Conservation (phyloP, 2,329 filamentous ascomycete species). For the Colletotrichum tabaci region DNA sequence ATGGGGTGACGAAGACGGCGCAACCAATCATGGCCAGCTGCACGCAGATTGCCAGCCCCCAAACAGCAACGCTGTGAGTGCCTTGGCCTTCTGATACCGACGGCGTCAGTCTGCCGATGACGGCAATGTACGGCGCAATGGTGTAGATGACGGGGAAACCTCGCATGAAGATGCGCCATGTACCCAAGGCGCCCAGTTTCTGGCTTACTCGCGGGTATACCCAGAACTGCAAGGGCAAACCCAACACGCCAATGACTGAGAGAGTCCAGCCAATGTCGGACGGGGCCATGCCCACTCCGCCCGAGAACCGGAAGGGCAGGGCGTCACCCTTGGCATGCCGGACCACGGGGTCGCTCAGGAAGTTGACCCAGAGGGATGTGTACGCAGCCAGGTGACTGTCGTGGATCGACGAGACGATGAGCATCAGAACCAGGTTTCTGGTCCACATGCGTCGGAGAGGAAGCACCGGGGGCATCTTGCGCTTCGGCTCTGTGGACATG, state of each 20-base stretch:
- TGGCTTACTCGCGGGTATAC: neutral
- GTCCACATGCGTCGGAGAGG: constrained; percentile 21
- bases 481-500: neutral
- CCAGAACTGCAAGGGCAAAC: constrained; percentile 15
- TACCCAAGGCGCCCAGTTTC: neutral
- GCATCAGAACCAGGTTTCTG: constrained; percentile 19
- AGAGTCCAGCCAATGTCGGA: constrained; percentile 26
- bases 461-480: neutral
- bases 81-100: neutral
- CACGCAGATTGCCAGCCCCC: neutral
- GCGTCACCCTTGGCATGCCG: constrained; percentile 3
- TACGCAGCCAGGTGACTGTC: constrained; percentile 26
- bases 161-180: neutral
- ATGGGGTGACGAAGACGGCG: neutral
- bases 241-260: constrained; percentile 18
- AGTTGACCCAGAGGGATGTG: constrained; percentile 26
- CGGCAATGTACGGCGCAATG: neutral
- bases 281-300: constrained; percentile 20
- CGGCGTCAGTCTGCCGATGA: neutral
- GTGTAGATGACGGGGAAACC: neutral
- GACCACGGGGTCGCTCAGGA: constrained; percentile 20
- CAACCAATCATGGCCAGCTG: neutral
- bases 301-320: constrained; percentile 20
- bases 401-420: constrained; percentile 18
- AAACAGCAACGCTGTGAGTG: neutral